Percentiles rank a stretch among this genome's conserved stretches.
Evolutionary conservation across 257 asterid species (phyloP).

Genomic region (Solanum piurae): DNA sequence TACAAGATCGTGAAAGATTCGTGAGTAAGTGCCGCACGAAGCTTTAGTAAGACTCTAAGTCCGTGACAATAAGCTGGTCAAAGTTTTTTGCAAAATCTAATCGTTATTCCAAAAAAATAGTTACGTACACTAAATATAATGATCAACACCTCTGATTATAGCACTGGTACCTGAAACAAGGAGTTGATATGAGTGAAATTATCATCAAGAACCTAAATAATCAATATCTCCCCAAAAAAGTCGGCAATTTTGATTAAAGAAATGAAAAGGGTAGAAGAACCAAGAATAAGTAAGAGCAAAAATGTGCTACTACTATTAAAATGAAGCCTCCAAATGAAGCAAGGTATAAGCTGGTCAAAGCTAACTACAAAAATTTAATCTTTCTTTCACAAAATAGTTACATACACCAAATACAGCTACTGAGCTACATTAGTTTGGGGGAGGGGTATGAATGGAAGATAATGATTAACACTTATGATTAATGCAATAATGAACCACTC

Average conservation of each 20-base stretch:
- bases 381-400: neutral
- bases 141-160: neutral
- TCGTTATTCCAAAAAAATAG: neutral
- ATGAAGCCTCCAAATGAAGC: neutral
- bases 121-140: neutral
- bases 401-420: neutral
- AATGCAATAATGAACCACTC: neutral
- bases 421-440: neutral
- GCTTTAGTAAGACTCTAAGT: too few relatives aligned
- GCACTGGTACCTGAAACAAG: neutral
- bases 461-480: neutral
- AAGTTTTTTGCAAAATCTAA: neutral
- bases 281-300: constrained; percentile 41
- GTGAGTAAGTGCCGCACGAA: too few relatives aligned
- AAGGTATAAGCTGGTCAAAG: neutral
- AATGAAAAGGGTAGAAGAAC: constrained; percentile 16
- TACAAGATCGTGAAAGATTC: too few relatives aligned
- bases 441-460: neutral
- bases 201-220: neutral
- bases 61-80: neutral
- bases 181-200: neutral
- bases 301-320: neutral
- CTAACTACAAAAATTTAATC: neutral
- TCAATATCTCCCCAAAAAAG: neutral
- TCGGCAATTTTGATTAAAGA: neutral